phyloP scores from a whole-genome alignment of 2,329 filamentous ascomycete genomes.

The Clathrospora elynae region DNA sequence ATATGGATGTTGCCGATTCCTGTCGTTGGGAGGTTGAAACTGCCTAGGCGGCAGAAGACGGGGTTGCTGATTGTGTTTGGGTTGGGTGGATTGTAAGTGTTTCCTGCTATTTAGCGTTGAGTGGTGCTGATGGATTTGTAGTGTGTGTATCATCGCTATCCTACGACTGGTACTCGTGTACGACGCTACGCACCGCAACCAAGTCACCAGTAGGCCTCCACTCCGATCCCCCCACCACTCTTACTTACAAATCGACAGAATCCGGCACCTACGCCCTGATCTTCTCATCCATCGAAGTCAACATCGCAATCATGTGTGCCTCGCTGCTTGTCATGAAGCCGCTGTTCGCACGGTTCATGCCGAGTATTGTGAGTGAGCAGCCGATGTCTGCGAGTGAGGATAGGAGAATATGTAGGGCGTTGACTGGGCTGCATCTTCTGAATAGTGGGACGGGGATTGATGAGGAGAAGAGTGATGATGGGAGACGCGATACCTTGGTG shows the following conservation, averaged over 20 bases:
- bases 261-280: slow-evolving; percentile 50
- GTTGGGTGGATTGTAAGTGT: slow-evolving; percentile 45
- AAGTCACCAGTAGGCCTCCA: slow-evolving; percentile 32
- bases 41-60: slow-evolving; percentile 42
- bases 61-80: slow-evolving; percentile 43
- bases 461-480: slow-evolving; percentile 8
- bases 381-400: slow-evolving; percentile 24
- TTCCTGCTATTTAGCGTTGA: neutral
- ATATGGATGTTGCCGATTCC: slow-evolving; percentile 43
- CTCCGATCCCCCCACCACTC: neutral
- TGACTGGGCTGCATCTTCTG: slow-evolving; percentile 21
- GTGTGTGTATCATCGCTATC: slow-evolving; percentile 39
- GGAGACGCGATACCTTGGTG: slow-evolving; percentile 18
- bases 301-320: slow-evolving; percentile 53
- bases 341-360: slow-evolving; percentile 45
- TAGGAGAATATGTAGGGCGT: slow-evolving; percentile 11
- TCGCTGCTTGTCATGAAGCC: slow-evolving; percentile 53
- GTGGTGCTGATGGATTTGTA: slow-evolving; percentile 2
- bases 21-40: slow-evolving; percentile 33
- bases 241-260: slow-evolving; percentile 18
- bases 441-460: slow-evolving; percentile 9
- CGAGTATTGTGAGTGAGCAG: slow-evolving; percentile 33
- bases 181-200: slow-evolving; percentile 18
- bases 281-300: slow-evolving; percentile 52
- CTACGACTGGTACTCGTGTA: slow-evolving; percentile 36